Base-by-base conservation (phyloP, 768 basidiomycete species). In the Lepiota venenata region DNA sequence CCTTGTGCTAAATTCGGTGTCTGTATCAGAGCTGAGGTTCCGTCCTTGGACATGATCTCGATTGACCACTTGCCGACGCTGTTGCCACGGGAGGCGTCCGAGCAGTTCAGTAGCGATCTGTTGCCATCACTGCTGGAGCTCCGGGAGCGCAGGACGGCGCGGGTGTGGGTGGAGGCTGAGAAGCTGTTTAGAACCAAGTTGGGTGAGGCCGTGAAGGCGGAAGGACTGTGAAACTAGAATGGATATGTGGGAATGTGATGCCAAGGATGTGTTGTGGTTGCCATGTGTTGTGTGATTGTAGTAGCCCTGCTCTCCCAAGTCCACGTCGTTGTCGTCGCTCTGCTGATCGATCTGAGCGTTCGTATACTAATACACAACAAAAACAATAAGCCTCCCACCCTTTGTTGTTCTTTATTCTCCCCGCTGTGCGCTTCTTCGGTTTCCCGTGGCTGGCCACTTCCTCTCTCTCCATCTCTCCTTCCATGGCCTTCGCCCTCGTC, bases 61-160 rank as follows among this genome's bases (percentile, higher is more conserved):
- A 98, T 99, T 58, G 97, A 98, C 72, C 96, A 98, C 66, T 77
- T 98, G 58, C 97, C 97, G 9, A 97, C 96, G 22, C 74, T 98
- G 55, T 80, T 99, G 35, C 97, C 97, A 20, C 80, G 97, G 46
- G 97, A 99, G 70, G 88, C 96, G 3, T 97, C 94, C 1, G 96
- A 99, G 70, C 94, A 97, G 64, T 98, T 98, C 74, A 94, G 92
- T 63, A 61, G 70, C 2, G 93, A 95, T 69, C 78, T 98, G 21
- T 74, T 96, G 32, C 93, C 94, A 7, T 89, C 92, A 5, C 70
- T 98, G 57, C 68, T 94, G 80, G 79, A 89, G 64, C 82, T 95
- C 61, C 91, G 91, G 1, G 66, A 83, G 49, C 74, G 90, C 47
- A 60, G 75, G 49, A 78, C 67, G 0, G 85, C 86, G 27, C 80